Percentiles rank a stretch among this genome's conserved stretches.
Conservation (phyloP, 192 early-diverging fungal genomes). For the Kappamyces sp. region DNA sequence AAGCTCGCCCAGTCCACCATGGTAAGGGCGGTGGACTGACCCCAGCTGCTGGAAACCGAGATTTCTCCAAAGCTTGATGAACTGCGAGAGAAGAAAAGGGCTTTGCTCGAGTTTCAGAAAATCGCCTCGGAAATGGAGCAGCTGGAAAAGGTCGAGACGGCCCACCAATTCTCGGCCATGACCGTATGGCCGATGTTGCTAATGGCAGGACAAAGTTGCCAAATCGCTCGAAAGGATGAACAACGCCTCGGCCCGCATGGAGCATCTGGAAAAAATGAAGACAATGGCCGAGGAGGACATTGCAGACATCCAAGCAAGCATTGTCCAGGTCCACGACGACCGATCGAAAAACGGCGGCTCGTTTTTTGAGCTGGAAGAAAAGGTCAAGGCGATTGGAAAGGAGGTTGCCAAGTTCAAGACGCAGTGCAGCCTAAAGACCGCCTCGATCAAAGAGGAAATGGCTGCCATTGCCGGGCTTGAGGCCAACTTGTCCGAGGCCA, state of each 20-base stretch:
- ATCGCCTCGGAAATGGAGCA: slow-evolving; percentile 84
- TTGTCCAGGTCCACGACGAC: slow-evolving; percentile 37
- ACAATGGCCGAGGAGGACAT: slow-evolving; percentile 60
- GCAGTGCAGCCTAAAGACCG: slow-evolving; percentile 73
- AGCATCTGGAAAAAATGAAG: slow-evolving; percentile 37
- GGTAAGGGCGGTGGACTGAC: not conserved
- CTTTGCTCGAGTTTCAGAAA: slow-evolving; percentile 89
- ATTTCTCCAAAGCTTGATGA: slow-evolving; percentile 91
- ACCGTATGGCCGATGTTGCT: slow-evolving; percentile 44
- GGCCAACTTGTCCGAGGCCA: slow-evolving; percentile 29
- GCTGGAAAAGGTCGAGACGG: slow-evolving; percentile 70
- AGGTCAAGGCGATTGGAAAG: slow-evolving; percentile 70
- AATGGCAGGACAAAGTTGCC: slow-evolving; percentile 29
- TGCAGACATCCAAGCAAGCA: slow-evolving; percentile 54
- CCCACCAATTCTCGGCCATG: slow-evolving; percentile 73
- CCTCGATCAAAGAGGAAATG: slow-evolving; percentile 72
- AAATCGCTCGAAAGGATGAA: slow-evolving; percentile 28
- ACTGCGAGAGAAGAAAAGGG: slow-evolving; percentile 76
- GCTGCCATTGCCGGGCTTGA: slow-evolving; percentile 30
- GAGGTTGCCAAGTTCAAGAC: slow-evolving; percentile 77
- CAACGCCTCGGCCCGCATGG: slow-evolving; percentile 33
- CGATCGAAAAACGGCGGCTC: slow-evolving; percentile 37
- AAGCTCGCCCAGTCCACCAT: slow-evolving; percentile 84
- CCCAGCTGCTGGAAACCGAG: slow-evolving; percentile 73
- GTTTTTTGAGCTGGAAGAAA: slow-evolving; percentile 64